A percentile compares a stretch with the other conserved stretches of the same genome.
Evolutionary conservation across 192 early-diverging fungal species (phyloP).

Genomic region (Coemansia sp.): DNA sequence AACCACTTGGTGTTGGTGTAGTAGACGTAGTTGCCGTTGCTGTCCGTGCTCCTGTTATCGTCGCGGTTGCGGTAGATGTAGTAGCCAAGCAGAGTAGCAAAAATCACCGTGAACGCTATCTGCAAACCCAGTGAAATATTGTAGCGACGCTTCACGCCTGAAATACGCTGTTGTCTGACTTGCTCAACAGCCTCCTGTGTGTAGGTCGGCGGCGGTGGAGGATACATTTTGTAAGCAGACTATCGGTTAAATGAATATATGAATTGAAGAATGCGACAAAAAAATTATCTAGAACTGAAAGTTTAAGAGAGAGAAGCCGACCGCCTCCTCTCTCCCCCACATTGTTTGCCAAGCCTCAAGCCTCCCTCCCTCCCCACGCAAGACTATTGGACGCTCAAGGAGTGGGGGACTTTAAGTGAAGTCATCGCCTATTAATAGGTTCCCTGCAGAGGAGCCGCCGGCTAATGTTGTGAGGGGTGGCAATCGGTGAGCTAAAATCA

Average conservation of each 20-base stretch:
- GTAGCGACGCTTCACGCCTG: conserved; percentile 25
- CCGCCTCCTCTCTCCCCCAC: not conserved
- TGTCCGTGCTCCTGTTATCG: conserved; percentile 7
- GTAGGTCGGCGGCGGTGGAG: conserved; percentile 31
- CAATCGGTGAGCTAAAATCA: too few relatives aligned
- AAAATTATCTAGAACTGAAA: not conserved
- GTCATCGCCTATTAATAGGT: not conserved
- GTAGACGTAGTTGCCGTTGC: conserved; percentile 6
- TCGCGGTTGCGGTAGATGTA: conserved; percentile 38
- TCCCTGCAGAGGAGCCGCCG: too few relatives aligned
- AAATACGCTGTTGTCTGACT: conserved; percentile 30
- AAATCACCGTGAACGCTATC: conserved; percentile 38
- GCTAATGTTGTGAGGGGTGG: too few relatives aligned
- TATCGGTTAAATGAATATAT: not conserved
- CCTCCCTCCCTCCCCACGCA: not conserved
- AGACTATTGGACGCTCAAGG: not conserved
- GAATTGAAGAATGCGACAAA: too few relatives aligned
- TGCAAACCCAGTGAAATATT: conserved; percentile 43
- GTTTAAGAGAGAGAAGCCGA: not conserved
- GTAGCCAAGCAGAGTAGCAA: conserved; percentile 44
- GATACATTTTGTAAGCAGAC: conserved; percentile 8
- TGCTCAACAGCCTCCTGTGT: conserved; percentile 32
- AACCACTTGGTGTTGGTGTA: conserved; percentile 37
- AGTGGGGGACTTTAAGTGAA: not conserved
- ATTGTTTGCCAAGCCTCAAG: conserved; percentile 8